Evolutionary conservation across 441 rosid species (phyloP).

Genomic region (Erodium moschatum): DNA sequence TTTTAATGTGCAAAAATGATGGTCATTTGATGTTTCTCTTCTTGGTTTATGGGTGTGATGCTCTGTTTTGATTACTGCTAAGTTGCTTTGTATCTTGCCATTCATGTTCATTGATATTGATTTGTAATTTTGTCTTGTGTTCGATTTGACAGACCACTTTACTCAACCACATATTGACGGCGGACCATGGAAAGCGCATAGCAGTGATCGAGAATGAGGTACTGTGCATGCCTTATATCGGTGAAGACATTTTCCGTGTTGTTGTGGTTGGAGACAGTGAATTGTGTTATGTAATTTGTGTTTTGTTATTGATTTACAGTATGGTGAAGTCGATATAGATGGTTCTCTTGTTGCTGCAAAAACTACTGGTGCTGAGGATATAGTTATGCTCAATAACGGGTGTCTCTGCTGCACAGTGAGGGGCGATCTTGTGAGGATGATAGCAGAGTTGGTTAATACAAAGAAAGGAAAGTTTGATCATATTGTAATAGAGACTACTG

Average conservation of each 20-base stretch:
- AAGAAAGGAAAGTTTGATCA: slow-evolving; percentile 71
- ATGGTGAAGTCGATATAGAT: slow-evolving; percentile 51
- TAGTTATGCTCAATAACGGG: slow-evolving; percentile 79
- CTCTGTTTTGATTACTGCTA: too few relatives aligned
- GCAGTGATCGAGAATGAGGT: slow-evolving; percentile 98
- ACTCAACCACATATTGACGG: slow-evolving; percentile 79
- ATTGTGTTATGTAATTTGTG: background rate
- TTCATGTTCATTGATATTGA: background rate
- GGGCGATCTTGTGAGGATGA: slow-evolving; percentile 97
- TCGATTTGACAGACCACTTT: slow-evolving; percentile 56
- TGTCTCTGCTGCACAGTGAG: slow-evolving; percentile 95
- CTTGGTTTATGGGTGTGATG: background rate
- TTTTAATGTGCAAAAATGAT: background rate
- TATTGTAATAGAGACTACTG: slow-evolving; percentile 91
- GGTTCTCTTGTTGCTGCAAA: slow-evolving; percentile 88
- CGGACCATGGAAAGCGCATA: slow-evolving; percentile 87
- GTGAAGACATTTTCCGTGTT: background rate
- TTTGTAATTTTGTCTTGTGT: background rate
- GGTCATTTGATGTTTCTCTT: background rate
- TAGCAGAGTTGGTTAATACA: slow-evolving; percentile 56
- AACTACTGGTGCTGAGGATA: slow-evolving; percentile 77
- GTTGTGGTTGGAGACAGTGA: background rate
- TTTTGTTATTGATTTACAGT: background rate
- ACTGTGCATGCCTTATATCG: background rate
- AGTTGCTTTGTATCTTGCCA: too few relatives aligned